phyloP scores from a whole-genome alignment of 257 asterid genomes.

The Henckelia pumila region DNA sequence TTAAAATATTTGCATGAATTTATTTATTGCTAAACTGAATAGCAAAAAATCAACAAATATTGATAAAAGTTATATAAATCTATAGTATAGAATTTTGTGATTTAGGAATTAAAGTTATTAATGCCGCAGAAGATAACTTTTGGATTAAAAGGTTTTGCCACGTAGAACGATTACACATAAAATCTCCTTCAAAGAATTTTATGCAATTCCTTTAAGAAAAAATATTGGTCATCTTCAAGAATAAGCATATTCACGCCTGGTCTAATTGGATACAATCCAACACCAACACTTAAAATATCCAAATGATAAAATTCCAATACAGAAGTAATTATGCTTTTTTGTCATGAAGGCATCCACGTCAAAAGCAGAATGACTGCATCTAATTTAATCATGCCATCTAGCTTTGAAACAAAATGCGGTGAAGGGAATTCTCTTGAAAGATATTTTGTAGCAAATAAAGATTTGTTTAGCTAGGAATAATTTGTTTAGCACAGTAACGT shows the following conservation, averaged over 20 bases:
- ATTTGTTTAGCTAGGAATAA: background rate
- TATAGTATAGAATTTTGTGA: background rate
- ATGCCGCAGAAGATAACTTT: background rate
- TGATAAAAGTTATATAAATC: background rate
- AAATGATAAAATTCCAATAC: background rate
- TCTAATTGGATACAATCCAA: background rate
- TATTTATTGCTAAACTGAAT: background rate
- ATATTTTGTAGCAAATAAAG: background rate
- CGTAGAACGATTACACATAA: background rate
- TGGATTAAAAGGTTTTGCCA: background rate
- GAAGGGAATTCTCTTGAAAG: background rate
- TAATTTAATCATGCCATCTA: background rate
- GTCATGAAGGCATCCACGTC: background rate
- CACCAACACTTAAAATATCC: background rate
- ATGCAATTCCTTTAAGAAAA: background rate
- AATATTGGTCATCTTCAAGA: background rate
- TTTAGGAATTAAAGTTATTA: no score
- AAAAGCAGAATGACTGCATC: no score
- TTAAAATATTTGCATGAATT: no score
- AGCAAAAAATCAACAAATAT: no score
- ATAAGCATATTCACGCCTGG: background rate
- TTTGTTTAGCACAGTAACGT: background rate
- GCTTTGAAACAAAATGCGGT: background rate
- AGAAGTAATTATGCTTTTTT: background rate
- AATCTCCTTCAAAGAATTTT: background rate